Percentiles rank a stretch among this genome's conserved stretches.
Evolutionary conservation across 106 monocot species (phyloP).

Genomic region (Platanthera zijinensis): DNA sequence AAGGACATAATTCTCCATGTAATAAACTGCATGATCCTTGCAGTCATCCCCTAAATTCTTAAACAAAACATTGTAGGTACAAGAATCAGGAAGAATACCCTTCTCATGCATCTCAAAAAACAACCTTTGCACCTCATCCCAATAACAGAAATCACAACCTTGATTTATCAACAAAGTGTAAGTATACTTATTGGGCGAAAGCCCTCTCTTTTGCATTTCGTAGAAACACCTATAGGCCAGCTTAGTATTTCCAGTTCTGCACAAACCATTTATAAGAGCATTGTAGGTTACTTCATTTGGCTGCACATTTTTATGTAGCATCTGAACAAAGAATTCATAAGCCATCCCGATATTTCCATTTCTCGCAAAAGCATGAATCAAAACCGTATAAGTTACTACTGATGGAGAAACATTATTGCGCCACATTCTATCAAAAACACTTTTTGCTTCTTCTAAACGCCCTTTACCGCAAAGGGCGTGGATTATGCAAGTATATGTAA

Average conservation of each 20-base stretch:
- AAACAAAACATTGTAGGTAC: constrained; percentile 42
- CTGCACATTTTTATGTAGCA: constrained; percentile 29
- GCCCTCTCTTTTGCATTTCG: constrained; percentile 66
- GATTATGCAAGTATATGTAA: constrained; percentile 88
- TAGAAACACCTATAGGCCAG: constrained; percentile 56
- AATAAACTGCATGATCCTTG: constrained; percentile 25
- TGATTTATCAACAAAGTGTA: constrained; percentile 71
- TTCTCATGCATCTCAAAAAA: constrained; percentile 65
- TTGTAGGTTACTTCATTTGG: constrained; percentile 91
- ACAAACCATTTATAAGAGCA: constrained; percentile 77
- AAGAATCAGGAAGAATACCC: constrained; percentile 58
- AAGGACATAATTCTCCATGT: constrained; percentile 47
- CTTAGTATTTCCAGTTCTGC: constrained; percentile 31
- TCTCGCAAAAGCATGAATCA: constrained; percentile 62
- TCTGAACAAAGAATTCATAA: constrained; percentile 34
- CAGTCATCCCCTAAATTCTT: constrained; percentile 46
- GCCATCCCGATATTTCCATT: constrained; percentile 42
- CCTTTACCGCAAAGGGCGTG: constrained; percentile 54
- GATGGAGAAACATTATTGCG: constrained; percentile 41
- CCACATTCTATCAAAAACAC: constrained; percentile 42
- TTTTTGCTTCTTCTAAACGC: constrained; percentile 35
- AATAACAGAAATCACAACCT: constrained; percentile 51
- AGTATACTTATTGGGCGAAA: constrained; percentile 74
- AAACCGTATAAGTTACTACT: constrained; percentile 75
- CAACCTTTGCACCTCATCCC: constrained; percentile 62